Conservation (phyloP, 1,284 basidiomycete species). For the Rhodotorula sp. region DNA sequence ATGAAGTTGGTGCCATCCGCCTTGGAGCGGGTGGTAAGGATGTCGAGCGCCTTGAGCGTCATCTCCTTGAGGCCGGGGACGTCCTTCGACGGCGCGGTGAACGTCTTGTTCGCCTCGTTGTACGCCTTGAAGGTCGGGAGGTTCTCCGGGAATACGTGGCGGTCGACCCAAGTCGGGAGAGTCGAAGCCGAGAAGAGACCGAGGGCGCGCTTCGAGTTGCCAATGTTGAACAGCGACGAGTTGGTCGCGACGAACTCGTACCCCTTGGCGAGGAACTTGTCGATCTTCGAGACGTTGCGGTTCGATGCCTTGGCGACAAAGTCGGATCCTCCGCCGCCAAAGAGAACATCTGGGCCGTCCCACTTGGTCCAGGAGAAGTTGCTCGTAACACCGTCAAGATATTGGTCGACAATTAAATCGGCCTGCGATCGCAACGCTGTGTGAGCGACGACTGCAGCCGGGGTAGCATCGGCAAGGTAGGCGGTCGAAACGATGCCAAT, state of each 20-base stretch:
- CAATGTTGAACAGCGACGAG: slow-evolving; percentile 48
- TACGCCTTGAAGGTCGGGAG: slow-evolving; percentile 33
- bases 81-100: slow-evolving; percentile 41
- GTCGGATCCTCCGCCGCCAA: slow-evolving; percentile 35
- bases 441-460: slow-evolving; percentile 48
- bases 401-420: slow-evolving; percentile 50
- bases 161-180: slow-evolving; percentile 51
- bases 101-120: slow-evolving; percentile 9
- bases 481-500: slow-evolving; percentile 53
- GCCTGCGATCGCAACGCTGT: slow-evolving; percentile 49
- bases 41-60: slow-evolving; percentile 5
- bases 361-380: slow-evolving; percentile 51
- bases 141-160: slow-evolving; percentile 50
- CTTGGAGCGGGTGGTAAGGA: slow-evolving; percentile 48
- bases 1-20: slow-evolving; percentile 48
- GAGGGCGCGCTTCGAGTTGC: slow-evolving; percentile 49
- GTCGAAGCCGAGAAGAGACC: slow-evolving; percentile 51
- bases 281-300: slow-evolving; percentile 48
- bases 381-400: slow-evolving; percentile 48
- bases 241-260: slow-evolving; percentile 52
- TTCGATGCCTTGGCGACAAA: slow-evolving; percentile 36
- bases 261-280: slow-evolving; percentile 47
- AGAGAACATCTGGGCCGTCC: slow-evolving; percentile 47
- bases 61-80: slow-evolving; percentile 41
- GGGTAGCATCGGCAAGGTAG: slow-evolving; percentile 52